Conservation (phyloP, 768 basidiomycete species). For the Podaxis pistillaris region DNA sequence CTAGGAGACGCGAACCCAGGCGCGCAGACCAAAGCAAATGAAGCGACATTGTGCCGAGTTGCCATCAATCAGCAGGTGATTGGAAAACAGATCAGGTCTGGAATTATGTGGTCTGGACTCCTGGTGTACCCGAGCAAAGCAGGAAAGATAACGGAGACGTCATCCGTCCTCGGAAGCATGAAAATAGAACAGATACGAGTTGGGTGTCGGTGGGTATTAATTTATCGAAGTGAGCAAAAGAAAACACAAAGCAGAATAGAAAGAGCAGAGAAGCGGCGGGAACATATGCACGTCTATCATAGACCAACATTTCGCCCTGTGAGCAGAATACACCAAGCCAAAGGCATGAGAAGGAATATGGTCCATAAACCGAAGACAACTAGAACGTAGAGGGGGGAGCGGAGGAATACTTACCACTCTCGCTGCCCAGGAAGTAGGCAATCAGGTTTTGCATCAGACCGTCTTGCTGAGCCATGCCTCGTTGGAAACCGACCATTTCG, state of each 20-base stretch:
- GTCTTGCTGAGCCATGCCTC: constrained; percentile 73
- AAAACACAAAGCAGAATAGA: neutral
- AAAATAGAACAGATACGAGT: neutral
- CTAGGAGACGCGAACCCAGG: neutral
- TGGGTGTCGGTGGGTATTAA: neutral
- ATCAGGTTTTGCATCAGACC: constrained; percentile 79
- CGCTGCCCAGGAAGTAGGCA: constrained; percentile 75
- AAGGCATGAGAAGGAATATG: neutral
- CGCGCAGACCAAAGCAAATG: neutral
- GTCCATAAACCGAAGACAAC: constrained; percentile 1
- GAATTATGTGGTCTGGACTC: constrained; percentile 9
- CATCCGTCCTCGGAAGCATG: neutral
- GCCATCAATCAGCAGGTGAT: constrained; percentile 2
- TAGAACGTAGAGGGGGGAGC: constrained; percentile 3
- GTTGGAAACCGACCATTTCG: constrained; percentile 36
- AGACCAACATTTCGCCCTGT: neutral
- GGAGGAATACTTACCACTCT: constrained; percentile 40
- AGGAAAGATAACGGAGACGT: neutral
- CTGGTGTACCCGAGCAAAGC: neutral
- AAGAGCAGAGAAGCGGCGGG: neutral
- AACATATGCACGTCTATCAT: neutral
- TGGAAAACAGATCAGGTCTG: neutral
- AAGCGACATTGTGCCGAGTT: neutral
- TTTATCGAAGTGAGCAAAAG: neutral
- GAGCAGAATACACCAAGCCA: neutral